Evolutionary conservation across 2,329 filamentous ascomycete genomes (phyloP), one percentile per base, ranked within the genome.

Genomic region (Claviceps capensis): DNA sequence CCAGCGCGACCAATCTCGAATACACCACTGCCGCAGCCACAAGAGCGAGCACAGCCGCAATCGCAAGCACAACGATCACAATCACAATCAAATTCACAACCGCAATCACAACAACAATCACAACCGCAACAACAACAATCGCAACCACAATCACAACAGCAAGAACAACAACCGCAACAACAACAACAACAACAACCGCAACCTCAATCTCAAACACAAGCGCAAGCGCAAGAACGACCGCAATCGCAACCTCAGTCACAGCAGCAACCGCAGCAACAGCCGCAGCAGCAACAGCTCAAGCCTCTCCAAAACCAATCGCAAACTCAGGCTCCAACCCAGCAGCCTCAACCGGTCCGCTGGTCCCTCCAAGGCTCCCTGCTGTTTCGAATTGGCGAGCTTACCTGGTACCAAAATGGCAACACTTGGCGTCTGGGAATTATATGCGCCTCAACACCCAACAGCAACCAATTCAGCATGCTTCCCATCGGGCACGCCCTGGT

Each of bases 361-460:
- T 57, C 60, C 17, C 54, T 70, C 38, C 64, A 67, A 53, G 57
- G 62, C 53, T 56, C 64, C 16, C 56, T 65, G 3, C 60, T 76
- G 8, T 77, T 75, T 56, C 69, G 73, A 49, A 62, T 66, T 1
- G 74, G 74, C 41, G 74, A 77, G 55, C 62, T 76, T 16, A 71
- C 76, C 5, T 77, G 74, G 74, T 77, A 68, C 53, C 68, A 71
- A 55, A 72, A 72, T 23, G 66, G 66, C 6, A 67, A 63, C 22
- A 69, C 71, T 1, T 77, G 74, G 72, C 70, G 74, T 37, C 63
- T 77, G 0, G 74, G 74, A 5, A 61, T 77, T 48, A 67, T 76
- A 53, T 56, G 65, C 37, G 53, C 61, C 55, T 63, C 64, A 16
- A 44, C 16, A n/a, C 16, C 34, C 14, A 59, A 56, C n/a, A 60